Evolutionary conservation across 805 yeast genomes (phyloP), one percentile per base, ranked within the genome.

Genomic region (Cyberlindnera maclurae): DNA sequence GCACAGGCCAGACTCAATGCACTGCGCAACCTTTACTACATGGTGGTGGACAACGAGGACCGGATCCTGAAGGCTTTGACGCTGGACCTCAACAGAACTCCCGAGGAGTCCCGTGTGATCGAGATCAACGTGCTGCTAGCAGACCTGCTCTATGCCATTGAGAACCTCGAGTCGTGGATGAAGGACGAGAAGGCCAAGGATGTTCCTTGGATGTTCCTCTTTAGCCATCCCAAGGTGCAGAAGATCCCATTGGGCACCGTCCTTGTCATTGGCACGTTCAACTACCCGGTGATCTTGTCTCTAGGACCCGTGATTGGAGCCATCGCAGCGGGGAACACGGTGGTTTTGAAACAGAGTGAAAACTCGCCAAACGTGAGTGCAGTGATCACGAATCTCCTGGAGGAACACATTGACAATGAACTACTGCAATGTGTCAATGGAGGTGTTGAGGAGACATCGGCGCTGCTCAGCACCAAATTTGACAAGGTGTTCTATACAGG

Each of bases 401-500:
- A 63, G 26, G 54, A 65, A 4, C 71, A 77, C 12, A 67, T 79
- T 43, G 84, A 72, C 54, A 70, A 70, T 1, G 72, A 71, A n/a
- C 60, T 77, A 13, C 63, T 83, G 39, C 69, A 65, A 36, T 74
- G 77, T 32, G 82, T 90, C 41, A 75, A 77, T 49, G 97, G 97
- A 28, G 88, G 73, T 4, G 62, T 82, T 31, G 64, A 72, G 4
- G 86, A 77, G 29, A 59, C 89, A 4, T 69, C 77, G 5, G 69
- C 51, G 18, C 61, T 85, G 36, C 69, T 85, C 51, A 64, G 73
- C 37, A 17, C 75, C 70, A 44, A 78, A 51, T 85, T 76, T 52
- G 96, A 88, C 62, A 78, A 82, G 61, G 85, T 89, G 44, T 68
- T 88, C 60, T 83, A 82, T 60, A 89, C 97, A 4, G 97, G 97